These are phyloP conservation scores for Globisporangium cylindrosporum DNA, from an alignment of 352 stramenopile species.

Conservation along the genomic window DNA sequence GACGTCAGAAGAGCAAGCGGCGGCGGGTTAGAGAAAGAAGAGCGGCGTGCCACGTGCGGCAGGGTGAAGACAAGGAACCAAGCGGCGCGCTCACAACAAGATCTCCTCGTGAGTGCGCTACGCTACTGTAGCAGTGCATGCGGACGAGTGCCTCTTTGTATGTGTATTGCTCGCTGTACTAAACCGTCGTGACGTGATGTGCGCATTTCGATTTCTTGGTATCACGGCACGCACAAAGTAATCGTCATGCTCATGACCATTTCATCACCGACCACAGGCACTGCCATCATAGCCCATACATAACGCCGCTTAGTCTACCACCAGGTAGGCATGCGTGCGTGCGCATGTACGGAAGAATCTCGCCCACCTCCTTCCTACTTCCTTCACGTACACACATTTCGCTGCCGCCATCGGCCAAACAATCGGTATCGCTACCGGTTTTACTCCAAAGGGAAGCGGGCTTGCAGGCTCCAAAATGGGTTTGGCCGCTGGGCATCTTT, in stretches of 20 bases:
- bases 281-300: no score
- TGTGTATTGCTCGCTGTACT: not conserved
- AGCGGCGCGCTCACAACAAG: not conserved
- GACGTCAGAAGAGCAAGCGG: constrained; percentile 9
- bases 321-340: not conserved
- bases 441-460: constrained; percentile 4
- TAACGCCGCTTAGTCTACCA: not conserved
- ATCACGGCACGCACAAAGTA: not conserved
- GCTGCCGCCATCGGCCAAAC: not conserved
- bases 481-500: not conserved
- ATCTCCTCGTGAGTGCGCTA: not conserved
- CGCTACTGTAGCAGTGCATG: no score
- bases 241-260: not conserved
- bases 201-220: not conserved
- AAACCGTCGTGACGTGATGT: not conserved
- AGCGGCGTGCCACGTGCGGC: not conserved
- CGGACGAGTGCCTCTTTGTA: not conserved
- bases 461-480: not conserved
- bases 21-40: not conserved
- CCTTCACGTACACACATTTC: not conserved
- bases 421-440: constrained; percentile 21
- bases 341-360: not conserved
- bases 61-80: not conserved
- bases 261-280: not conserved
- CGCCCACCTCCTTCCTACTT: not conserved